Evolutionary conservation across 352 stramenopile species (phyloP).

Genomic region (Thalassiosira exigua): DNA sequence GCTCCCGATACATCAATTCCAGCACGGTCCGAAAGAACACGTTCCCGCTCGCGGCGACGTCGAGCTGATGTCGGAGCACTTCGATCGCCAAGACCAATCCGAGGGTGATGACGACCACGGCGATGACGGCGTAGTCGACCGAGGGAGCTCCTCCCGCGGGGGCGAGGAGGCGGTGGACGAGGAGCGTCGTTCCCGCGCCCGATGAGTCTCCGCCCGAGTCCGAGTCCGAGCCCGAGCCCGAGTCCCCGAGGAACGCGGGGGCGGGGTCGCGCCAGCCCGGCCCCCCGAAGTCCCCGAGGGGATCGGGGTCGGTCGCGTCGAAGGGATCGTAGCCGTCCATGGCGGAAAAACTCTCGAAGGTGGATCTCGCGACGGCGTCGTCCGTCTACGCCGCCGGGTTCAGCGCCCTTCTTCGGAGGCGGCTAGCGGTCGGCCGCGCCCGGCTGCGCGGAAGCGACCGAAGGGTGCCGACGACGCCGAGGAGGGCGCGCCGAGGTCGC

Average conservation of each 20-base stretch:
- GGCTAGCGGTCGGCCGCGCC: no score
- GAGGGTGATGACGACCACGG: constrained; percentile 73
- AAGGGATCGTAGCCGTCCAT: neutral
- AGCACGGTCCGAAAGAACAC: constrained; percentile 78
- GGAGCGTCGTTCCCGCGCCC: no score
- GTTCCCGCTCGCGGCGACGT: constrained; percentile 63
- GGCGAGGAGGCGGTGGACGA: constrained; percentile 22
- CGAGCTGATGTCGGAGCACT: constrained; percentile 69
- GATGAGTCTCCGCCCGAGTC: no score
- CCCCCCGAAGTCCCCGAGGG: neutral
- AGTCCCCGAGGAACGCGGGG: neutral
- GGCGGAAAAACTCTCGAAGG: no score
- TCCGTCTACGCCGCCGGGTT: no score
- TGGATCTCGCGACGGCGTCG: no score
- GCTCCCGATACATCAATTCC: constrained; percentile 77
- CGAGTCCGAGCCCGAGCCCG: no score
- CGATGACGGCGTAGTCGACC: constrained; percentile 46
- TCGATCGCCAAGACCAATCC: constrained; percentile 75
- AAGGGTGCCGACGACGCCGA: no score
- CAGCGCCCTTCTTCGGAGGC: no score
- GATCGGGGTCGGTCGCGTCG: neutral
- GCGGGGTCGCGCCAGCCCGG: neutral
- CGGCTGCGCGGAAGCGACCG: no score
- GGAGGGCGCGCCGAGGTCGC: no score
- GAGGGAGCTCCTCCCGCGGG: constrained; percentile 3